Conservation (phyloP, 2,329 filamentous ascomycete species). For the Rugonectria rugulosa region DNA sequence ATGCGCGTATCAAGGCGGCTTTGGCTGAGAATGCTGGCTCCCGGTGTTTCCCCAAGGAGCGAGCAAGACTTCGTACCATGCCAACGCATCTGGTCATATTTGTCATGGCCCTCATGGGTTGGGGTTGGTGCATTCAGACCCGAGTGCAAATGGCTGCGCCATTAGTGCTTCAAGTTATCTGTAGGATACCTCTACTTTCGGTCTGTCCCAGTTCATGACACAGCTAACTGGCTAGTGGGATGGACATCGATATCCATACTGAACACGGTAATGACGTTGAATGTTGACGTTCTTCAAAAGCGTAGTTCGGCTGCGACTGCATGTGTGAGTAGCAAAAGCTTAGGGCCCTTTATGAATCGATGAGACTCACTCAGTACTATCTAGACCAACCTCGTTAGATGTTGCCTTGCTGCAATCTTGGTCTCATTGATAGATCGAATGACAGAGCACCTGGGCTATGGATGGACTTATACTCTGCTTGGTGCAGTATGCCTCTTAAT, state of each 20-base stretch:
- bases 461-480: constrained; percentile 18
- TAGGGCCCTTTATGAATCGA: not conserved
- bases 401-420: constrained; percentile 15
- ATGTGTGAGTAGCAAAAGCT: constrained; percentile 4
- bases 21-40: not conserved
- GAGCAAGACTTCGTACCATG: constrained; percentile 14
- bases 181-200: not conserved
- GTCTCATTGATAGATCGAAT: constrained; percentile 18
- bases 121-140: constrained; percentile 18
- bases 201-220: not conserved
- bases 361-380: not conserved
- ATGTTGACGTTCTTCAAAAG: constrained; percentile 13
- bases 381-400: constrained; percentile 20
- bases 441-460: constrained; percentile 13
- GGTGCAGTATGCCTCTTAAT: constrained; percentile 10
- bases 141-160: constrained; percentile 10
- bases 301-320: constrained; percentile 17
- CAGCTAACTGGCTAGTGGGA: constrained; percentile 11
- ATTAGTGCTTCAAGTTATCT: constrained; percentile 16
- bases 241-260: constrained; percentile 20
- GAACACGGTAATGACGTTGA: constrained; percentile 22
- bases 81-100: constrained; percentile 11
- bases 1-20: constrained; percentile 10
- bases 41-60: constrained; percentile 10
- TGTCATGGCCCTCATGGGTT: constrained; percentile 10